Evolutionary conservation across 73 alveolate genomes (phyloP).

Genomic region (Paramecium sonneborni): DNA sequence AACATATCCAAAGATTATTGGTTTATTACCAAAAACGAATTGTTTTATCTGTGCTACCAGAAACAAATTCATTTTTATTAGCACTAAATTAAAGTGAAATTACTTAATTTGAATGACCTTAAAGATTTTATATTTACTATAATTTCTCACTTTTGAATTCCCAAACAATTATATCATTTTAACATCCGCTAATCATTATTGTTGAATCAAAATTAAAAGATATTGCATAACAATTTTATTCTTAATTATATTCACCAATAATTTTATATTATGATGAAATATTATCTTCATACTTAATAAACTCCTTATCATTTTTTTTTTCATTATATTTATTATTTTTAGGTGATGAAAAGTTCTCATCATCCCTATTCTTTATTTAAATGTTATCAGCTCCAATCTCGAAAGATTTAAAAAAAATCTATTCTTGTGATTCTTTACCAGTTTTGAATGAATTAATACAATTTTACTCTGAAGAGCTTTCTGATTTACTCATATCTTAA

Average conservation of each 20-base stretch:
- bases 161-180: background rate
- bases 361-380: background rate
- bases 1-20: background rate
- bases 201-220: background rate
- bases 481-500: background rate
- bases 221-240: background rate
- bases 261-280: background rate
- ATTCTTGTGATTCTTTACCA: background rate
- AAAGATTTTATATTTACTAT: background rate
- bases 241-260: background rate
- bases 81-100: background rate
- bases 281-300: background rate
- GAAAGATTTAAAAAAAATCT: background rate
- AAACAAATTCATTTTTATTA: background rate
- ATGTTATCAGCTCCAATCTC: background rate
- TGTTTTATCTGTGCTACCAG: slow-evolving; percentile 6
- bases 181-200: background rate
- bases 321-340: background rate
- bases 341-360: background rate
- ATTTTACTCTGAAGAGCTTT: background rate
- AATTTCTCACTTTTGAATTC: background rate
- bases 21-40: background rate
- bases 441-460: background rate
- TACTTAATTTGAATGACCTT: background rate
- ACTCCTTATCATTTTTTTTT: background rate